Evolutionary conservation across 352 stramenopile species (phyloP), one percentile per base, ranked within the genome.

Genomic region (Blastocystis sp.): DNA sequence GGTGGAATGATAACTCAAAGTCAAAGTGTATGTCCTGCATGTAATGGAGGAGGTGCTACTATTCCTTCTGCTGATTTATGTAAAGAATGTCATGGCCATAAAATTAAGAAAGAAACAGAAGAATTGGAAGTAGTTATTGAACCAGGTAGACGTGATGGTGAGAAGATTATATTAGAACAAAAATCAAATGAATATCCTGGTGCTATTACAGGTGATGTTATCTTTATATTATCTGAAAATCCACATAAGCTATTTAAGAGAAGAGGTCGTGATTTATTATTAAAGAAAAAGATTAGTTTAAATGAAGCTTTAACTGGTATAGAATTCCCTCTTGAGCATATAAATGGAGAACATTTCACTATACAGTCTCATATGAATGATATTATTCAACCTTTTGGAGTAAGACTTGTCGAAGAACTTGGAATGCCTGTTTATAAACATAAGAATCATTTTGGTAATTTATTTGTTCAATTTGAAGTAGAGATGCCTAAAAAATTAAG

Each of bases 1-100:
- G 52, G 48, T 37, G 52, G 52, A 11, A 62, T 62, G 52, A 44
- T 62, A 41, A 30, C 52, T 13, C 52, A 62, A 41, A 48, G 39
- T 13, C 52, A 40, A 11, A 40, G 27, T 18, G 34, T 62, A 41
- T 62, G 52, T 49, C 52, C 52, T 23, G 52, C 48, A 2, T 62
- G 52, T 34, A 30, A 41, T 23, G 52, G 52, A 28, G 52, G 52
- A 25, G 52, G 52, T 34, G 52, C 39, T 25, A 62, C 39, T 41
- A 62, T 62, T 23, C 48, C 18, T 28, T 40, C 27, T 13, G 52
- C 37, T 37, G 52, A 62, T 25, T 18, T 25, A 4, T 62, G 52
- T 25, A 62, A 62, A 18, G 42, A 24, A 6, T 62, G 52, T 32
- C 52, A 31, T 23, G 52, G 52, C 10, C 32, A 44, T 27, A 62